phyloP scores from a whole-genome alignment of 2,329 filamentous ascomycete species.

The Chrysoporthe cubensis region DNA sequence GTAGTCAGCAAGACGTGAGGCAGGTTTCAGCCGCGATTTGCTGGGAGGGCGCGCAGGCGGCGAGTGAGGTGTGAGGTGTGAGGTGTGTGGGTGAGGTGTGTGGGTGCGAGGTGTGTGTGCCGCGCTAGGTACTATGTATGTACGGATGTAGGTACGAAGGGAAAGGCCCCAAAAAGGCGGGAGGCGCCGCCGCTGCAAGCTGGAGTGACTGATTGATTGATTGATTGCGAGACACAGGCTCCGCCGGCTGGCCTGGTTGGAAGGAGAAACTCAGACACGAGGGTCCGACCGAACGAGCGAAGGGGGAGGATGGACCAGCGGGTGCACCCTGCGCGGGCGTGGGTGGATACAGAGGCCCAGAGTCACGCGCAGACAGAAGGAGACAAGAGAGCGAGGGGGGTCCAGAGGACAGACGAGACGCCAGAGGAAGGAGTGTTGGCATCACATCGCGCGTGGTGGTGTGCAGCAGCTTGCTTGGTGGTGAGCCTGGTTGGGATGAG shows the following conservation, averaged over 20 bases:
- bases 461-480: no score
- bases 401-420: background rate
- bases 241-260: conserved; percentile 1
- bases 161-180: background rate
- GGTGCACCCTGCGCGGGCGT: conserved; percentile 10
- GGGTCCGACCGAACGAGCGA: conserved; percentile 13
- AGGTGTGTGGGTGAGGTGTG: background rate
- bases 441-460: no score
- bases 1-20: conserved; percentile 7
- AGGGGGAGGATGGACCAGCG: conserved; percentile 18
- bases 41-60: background rate
- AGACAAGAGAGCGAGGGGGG: background rate
- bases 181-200: background rate
- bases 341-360: conserved; percentile 5
- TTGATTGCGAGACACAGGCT: no score
- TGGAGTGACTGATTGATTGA: background rate
- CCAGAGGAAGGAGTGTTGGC: background rate
- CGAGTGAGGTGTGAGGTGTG: no score
- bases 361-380: background rate
- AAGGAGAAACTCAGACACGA: conserved; percentile 22
- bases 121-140: background rate
- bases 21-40: conserved; percentile 9
- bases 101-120: background rate
- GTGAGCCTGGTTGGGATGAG: background rate
- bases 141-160: background rate